Base-by-base conservation (phyloP, 2,329 filamentous ascomycete genomes). In the Pseudogymnoascus sp. region DNA sequence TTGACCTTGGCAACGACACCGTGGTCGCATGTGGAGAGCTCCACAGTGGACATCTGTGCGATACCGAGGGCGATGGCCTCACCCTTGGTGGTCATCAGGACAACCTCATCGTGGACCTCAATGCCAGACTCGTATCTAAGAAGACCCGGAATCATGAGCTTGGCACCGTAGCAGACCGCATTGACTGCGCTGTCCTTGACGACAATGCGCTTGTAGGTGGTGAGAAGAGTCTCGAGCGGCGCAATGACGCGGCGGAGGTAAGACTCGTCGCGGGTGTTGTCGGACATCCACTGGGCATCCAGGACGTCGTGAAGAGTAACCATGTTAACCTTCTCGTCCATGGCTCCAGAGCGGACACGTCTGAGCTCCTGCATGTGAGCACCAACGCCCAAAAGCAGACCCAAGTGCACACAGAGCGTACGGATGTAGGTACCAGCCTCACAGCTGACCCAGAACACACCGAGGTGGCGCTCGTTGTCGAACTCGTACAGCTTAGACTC, bases 401-500 rank as follows among this genome's bases (percentile, higher is more conserved):
- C 90, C 69, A 99, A 77, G 79, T 97, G 94, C 45, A 97, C 93
- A 78, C 94, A 97, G 58, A 99, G 87, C 38, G 94, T 99, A 81
- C 94, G 90, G 75, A 99, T 97, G 78, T 99, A 99, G 67, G 94
- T 99, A 75, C 94, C 94, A 63, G 92, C 94, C 79, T 99, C 94
- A 78, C 94, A 99, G 78, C 91, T 96, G 70, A 97, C 94, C 93
- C 94, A 97, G 84, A 99, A 99, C 63, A 97, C 93, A 77, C 90
- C 94, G 38, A 99, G 84, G 76, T 97, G 92, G 71, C 94, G 88
- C 73, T 97, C 93, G 74, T 99, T 97, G 81, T 99, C 94, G 74
- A 97, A 99, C 81, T 99, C 94, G 74, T 91, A 86, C 62, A 97
- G 83, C 81, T 95, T 96, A 85, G 89, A 95, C 79, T 97, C 92